Evolutionary conservation across 306 rosid genomes (phyloP).

Genomic region (Prunus armeniaca): DNA sequence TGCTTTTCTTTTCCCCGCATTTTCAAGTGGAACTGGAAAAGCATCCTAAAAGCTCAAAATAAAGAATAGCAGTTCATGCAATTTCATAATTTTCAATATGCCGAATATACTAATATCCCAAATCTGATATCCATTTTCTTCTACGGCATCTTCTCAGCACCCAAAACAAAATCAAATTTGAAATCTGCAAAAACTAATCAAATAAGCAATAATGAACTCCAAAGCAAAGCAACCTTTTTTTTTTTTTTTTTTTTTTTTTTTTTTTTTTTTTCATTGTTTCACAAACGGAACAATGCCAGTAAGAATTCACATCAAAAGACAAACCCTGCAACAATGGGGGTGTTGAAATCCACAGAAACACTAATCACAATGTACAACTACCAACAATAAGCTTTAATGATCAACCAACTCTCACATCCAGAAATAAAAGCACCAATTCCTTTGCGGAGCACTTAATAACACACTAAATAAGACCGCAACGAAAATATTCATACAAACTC

Average conservation of each 20-base stretch:
- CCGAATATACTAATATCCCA: slow-evolving; percentile 7
- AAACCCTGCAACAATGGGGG: background rate
- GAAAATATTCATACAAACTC: background rate
- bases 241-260: background rate
- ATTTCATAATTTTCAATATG: background rate
- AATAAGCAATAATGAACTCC: background rate
- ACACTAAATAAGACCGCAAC: background rate
- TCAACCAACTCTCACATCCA: background rate
- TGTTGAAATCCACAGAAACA: background rate
- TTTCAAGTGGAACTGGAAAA: background rate
- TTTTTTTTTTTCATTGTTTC: background rate
- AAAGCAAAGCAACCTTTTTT: background rate
- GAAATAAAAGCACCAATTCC: background rate
- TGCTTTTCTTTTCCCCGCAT: background rate
- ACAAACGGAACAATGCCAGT: background rate
- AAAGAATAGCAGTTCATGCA: background rate
- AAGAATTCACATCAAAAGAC: background rate
- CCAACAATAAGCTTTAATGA: background rate
- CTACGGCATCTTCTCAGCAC: background rate
- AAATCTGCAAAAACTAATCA: background rate
- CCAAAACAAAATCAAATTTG: background rate
- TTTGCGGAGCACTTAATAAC: background rate
- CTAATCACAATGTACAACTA: background rate
- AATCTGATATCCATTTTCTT: background rate
- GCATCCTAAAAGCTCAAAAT: background rate